phyloP scores from a whole-genome alignment of 495 filamentous ascomycete species.

The Podospora conica region DNA sequence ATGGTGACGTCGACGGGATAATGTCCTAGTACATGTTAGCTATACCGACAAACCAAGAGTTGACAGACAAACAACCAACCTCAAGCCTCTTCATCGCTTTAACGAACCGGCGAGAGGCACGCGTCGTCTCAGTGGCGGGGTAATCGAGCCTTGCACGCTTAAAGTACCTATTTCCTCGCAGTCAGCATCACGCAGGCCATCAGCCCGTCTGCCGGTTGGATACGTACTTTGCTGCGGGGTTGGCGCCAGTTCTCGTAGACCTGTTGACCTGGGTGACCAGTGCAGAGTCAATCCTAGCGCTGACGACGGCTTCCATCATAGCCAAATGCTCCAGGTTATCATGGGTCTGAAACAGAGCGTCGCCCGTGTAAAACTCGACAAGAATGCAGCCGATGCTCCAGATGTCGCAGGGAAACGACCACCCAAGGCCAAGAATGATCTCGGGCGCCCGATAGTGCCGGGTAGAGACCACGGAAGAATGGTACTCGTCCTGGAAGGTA shows the following conservation, averaged over 20 bases:
- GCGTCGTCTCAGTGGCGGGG: conserved; percentile 77
- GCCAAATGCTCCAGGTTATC: conserved; percentile 96
- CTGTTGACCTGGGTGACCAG: conserved; percentile 71
- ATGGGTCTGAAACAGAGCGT: conserved; percentile 95
- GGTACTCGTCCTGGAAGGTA: conserved; percentile 97
- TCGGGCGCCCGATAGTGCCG: conserved; percentile 94
- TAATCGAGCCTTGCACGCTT: conserved; percentile 79
- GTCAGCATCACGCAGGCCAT: conserved; percentile 19
- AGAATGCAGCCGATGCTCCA: conserved; percentile 99
- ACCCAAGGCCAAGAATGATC: conserved; percentile 93
- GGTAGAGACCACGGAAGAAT: conserved; percentile 94
- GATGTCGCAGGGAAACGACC: conserved; percentile 96
- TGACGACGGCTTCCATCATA: conserved; percentile 97
- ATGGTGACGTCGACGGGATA: conserved; percentile 70
- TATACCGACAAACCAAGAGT: background rate
- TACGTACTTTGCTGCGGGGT: conserved; percentile 76
- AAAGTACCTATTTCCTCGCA: conserved; percentile 61
- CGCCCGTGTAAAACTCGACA: conserved; percentile 98
- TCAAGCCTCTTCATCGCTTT: conserved; percentile 85
- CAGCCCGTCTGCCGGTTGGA: background rate
- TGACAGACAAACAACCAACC: conserved; percentile 48
- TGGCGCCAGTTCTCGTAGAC: conserved; percentile 58
- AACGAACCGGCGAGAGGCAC: conserved; percentile 86
- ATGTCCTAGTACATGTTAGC: conserved; percentile 63
- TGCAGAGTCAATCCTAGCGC: conserved; percentile 61